Conservation (phyloP, 352 stramenopile species). For the Pythium rhizo-oryzae region DNA sequence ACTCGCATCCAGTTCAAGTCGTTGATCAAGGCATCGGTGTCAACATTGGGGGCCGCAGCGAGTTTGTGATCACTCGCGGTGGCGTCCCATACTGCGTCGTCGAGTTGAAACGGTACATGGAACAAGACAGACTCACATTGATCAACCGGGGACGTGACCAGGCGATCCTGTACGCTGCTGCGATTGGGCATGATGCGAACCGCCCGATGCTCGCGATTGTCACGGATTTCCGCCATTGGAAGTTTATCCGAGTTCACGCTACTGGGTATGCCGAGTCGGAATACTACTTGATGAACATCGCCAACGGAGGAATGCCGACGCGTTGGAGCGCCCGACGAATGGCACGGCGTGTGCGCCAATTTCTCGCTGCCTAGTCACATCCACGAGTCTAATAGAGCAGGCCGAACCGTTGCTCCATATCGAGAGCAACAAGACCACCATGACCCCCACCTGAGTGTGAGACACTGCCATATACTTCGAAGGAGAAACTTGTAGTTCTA, state of each 20-base stretch:
- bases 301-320: neutral
- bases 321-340: neutral
- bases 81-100: neutral
- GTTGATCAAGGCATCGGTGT: neutral
- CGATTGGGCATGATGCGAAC: neutral
- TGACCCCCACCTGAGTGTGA: too few relatives aligned
- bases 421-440: too few relatives aligned
- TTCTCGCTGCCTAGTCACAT: neutral
- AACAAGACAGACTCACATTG: neutral
- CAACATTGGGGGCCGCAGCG: neutral
- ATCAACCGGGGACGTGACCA: neutral
- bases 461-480: too few relatives aligned
- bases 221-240: neutral
- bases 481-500: too few relatives aligned
- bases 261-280: neutral
- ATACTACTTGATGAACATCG: neutral
- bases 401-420: too few relatives aligned
- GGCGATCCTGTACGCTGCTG: neutral
- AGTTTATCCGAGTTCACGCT: neutral
- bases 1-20: neutral
- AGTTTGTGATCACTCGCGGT: neutral
- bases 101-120: neutral
- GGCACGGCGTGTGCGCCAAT: neutral
- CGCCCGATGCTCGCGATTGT: conserved; percentile 3
- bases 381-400: too few relatives aligned